Percentiles rank a stretch among this genome's conserved stretches.
These are phyloP conservation scores for Thielaviopsis populi DNA, from an alignment of 2,329 filamentous ascomycete genomes.

Conservation along the genomic window DNA sequence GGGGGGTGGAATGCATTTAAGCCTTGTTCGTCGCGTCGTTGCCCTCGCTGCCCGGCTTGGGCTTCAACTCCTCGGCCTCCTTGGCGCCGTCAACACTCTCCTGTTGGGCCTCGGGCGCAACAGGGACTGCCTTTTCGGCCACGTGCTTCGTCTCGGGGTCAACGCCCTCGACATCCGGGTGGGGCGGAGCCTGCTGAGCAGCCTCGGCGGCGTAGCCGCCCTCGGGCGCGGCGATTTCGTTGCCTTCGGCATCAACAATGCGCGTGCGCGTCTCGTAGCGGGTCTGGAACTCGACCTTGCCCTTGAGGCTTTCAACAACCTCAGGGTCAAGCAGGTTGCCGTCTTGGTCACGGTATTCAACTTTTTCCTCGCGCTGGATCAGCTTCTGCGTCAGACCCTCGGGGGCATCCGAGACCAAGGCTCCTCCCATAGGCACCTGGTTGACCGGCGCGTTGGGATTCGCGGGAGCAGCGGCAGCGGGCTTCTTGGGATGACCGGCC, in stretches of 20 bases:
- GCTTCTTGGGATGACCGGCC: slow-evolving; percentile 14
- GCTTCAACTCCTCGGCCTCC: slow-evolving; percentile 38
- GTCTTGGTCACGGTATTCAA: slow-evolving; percentile 90
- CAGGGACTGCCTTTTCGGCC: slow-evolving; percentile 27
- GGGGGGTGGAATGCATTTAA: slow-evolving; percentile 17
- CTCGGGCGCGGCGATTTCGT: slow-evolving; percentile 46
- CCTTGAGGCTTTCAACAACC: slow-evolving; percentile 69
- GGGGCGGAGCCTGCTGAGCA: slow-evolving; percentile 38
- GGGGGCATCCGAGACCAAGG: slow-evolving; percentile 34
- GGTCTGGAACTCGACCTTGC: slow-evolving; percentile 91
- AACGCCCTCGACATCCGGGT: slow-evolving; percentile 46
- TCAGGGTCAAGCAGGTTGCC: slow-evolving; percentile 77
- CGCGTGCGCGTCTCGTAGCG: slow-evolving; percentile 90
- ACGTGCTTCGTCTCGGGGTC: slow-evolving; percentile 41
- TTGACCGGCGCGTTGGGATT: slow-evolving; percentile 19
- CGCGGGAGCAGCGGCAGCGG: slow-evolving; percentile 23
- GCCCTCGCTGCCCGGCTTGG: slow-evolving; percentile 49
- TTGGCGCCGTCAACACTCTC: slow-evolving; percentile 44
- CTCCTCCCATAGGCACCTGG: slow-evolving; percentile 6
- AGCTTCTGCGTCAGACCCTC: slow-evolving; percentile 33
- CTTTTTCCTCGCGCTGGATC: slow-evolving; percentile 53
- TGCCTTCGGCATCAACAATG: slow-evolving; percentile 63
- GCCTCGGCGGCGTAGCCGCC: slow-evolving; percentile 23
- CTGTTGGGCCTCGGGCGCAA: slow-evolving; percentile 24
- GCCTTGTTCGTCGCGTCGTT: slow-evolving; percentile 37